These are phyloP conservation scores for Leccinum rimulosum DNA, from an alignment of 768 basidiomycete genomes.

Conservation along the genomic window DNA sequence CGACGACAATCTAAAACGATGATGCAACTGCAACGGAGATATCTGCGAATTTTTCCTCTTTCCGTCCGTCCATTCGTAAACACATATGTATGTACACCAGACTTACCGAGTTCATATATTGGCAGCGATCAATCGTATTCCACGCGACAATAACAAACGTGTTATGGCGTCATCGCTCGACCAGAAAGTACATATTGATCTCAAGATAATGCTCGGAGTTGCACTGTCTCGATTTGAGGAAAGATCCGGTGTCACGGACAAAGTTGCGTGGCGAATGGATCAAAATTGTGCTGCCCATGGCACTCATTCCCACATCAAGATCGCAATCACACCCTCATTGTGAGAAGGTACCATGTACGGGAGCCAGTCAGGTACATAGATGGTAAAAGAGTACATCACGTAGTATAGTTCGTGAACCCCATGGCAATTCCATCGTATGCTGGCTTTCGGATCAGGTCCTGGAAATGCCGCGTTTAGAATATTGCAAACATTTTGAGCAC, in stretches of 20 bases:
- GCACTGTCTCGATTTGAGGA: no score
- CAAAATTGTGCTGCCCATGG: no score
- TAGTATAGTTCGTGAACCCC: constrained; percentile 7
- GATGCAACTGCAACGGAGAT: background rate
- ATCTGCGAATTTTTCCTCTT: background rate
- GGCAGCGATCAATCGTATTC: background rate
- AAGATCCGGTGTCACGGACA: no score
- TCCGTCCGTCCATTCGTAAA: background rate
- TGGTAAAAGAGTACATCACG: background rate
- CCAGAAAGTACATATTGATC: background rate
- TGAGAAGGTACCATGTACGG: background rate
- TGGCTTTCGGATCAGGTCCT: constrained; percentile 18
- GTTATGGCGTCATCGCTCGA: no score
- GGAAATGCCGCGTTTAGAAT: background rate
- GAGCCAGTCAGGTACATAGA: background rate
- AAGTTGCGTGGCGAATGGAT: background rate
- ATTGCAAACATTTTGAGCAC: background rate
- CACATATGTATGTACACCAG: background rate
- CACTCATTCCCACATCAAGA: no score
- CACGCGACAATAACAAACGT: no score
- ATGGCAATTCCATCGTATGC: constrained; percentile 13
- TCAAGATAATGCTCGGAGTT: background rate
- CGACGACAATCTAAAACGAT: background rate
- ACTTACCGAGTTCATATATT: background rate
- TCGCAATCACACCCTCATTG: background rate